Evolutionary conservation across 177 flowering plant species (phyloP).

Genomic region (Vitis hybrid): DNA sequence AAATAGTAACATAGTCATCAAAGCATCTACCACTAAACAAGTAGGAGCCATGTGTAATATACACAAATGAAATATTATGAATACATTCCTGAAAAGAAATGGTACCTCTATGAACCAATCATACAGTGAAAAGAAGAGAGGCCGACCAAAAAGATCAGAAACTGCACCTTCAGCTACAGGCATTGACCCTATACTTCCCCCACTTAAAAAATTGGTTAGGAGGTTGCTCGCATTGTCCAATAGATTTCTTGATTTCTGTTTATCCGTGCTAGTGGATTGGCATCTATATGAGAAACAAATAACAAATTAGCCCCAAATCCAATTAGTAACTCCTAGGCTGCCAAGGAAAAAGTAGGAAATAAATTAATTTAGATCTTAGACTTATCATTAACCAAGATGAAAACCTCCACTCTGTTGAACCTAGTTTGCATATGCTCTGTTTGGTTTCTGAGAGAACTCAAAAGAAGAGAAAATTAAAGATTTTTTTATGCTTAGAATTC

Average conservation of each 20-base stretch:
- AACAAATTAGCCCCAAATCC: neutral
- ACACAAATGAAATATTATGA: neutral
- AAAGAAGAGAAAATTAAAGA: no score
- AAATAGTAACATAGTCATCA: no score
- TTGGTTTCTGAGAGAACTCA: no score
- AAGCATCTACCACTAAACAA: no score
- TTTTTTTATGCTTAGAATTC: no score
- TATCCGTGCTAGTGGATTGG: slow-evolving; percentile 70
- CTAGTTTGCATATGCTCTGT: no score
- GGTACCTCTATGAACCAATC: slow-evolving; percentile 96
- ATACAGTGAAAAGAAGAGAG: slow-evolving; percentile 83
- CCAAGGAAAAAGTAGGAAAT: no score
- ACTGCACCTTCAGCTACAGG: slow-evolving; percentile 97
- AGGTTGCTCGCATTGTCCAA: slow-evolving; percentile 94
- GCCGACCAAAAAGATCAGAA: slow-evolving; percentile 77
- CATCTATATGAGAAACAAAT: slow-evolving; percentile 48
- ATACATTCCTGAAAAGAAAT: neutral
- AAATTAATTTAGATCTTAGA: no score
- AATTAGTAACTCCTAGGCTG: neutral
- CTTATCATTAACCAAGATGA: no score
- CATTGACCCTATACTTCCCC: slow-evolving; percentile 84
- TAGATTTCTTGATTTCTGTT: slow-evolving; percentile 52
- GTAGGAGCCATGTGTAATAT: no score
- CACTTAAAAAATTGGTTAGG: slow-evolving; percentile 87
- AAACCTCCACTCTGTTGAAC: no score